These are phyloP conservation scores for Microsporum ferrugineum DNA, from an alignment of 2,329 filamentous ascomycete genomes.

Conservation along the genomic window DNA sequence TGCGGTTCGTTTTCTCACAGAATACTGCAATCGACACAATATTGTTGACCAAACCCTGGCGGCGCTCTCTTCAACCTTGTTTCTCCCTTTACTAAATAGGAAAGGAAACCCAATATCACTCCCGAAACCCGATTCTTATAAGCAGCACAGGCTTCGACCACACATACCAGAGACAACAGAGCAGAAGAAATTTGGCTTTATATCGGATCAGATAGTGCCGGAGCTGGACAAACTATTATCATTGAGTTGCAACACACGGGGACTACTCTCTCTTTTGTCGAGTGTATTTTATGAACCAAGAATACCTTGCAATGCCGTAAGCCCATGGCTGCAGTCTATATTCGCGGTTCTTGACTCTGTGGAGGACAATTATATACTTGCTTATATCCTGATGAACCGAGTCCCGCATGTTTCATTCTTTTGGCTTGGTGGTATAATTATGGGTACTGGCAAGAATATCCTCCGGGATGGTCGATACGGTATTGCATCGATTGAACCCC, in stretches of 20 bases:
- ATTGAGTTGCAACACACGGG: slow-evolving; percentile 18
- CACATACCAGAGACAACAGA: background rate
- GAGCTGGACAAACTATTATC: slow-evolving; percentile 18
- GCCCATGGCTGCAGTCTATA: slow-evolving; percentile 22
- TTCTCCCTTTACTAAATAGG: slow-evolving; percentile 13
- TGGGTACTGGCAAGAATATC: slow-evolving; percentile 16
- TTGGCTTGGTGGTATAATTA: slow-evolving; percentile 21
- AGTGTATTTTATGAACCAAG: slow-evolving; percentile 21
- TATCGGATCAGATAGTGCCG: background rate
- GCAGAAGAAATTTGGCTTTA: background rate
- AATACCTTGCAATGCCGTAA: slow-evolving; percentile 22
- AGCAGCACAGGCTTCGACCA: background rate
- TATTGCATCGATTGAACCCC: slow-evolving; percentile 20
- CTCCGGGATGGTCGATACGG: slow-evolving; percentile 17
- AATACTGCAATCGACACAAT: slow-evolving; percentile 16
- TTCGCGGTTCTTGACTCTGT: slow-evolving; percentile 19
- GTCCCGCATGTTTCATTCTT: slow-evolving; percentile 18
- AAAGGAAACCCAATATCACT: background rate
- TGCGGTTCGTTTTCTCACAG: slow-evolving; percentile 17
- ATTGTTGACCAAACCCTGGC: slow-evolving; percentile 17
- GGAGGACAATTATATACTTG: slow-evolving; percentile 13
- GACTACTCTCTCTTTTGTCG: slow-evolving; percentile 19
- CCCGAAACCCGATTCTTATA: background rate
- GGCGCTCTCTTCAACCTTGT: slow-evolving; percentile 18
- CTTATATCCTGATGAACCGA: slow-evolving; percentile 20